Evolutionary conservation across 352 stramenopile genomes (phyloP).

Genomic region (Globisporangium mamillatum): DNA sequence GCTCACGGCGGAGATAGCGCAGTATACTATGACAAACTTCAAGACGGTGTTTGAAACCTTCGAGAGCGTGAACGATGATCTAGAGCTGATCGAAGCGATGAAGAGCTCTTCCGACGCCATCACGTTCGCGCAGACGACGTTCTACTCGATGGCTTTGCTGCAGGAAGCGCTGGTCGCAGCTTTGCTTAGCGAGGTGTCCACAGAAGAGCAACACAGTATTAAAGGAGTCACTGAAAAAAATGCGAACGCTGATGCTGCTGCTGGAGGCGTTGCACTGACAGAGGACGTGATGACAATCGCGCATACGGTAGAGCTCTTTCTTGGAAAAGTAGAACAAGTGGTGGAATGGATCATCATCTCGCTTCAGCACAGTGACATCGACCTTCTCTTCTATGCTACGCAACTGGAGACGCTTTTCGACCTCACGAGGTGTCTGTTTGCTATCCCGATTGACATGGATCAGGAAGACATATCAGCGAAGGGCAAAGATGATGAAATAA

Average conservation of each 20-base stretch:
- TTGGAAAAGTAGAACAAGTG: slow-evolving; percentile 16
- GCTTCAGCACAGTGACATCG: slow-evolving; percentile 30
- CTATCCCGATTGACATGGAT: slow-evolving; percentile 9
- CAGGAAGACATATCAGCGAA: neutral
- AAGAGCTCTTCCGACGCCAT: slow-evolving; percentile 21
- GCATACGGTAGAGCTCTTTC: neutral
- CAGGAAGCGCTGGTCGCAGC: slow-evolving; percentile 21
- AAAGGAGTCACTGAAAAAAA: neutral
- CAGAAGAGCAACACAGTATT: neutral
- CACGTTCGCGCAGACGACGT: slow-evolving; percentile 18
- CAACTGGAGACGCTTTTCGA: slow-evolving; percentile 22
- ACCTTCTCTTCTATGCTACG: slow-evolving; percentile 26
- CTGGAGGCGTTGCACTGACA: neutral
- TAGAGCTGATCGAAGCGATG: slow-evolving; percentile 28
- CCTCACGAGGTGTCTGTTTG: slow-evolving; percentile 7
- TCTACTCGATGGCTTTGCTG: slow-evolving; percentile 22
- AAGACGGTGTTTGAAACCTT: slow-evolving; percentile 21
- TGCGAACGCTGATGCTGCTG: neutral
- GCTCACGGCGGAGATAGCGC: neutral
- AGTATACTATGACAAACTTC: slow-evolving; percentile 15
- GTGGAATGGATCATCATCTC: slow-evolving; percentile 25
- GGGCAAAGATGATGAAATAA: neutral
- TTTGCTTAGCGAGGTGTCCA: neutral
- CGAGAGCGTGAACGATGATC: slow-evolving; percentile 21
- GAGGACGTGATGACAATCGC: neutral